These are phyloP conservation scores for Celoporthe dispersa DNA, from an alignment of 2,329 filamentous ascomycete species.

Conservation along the genomic window DNA sequence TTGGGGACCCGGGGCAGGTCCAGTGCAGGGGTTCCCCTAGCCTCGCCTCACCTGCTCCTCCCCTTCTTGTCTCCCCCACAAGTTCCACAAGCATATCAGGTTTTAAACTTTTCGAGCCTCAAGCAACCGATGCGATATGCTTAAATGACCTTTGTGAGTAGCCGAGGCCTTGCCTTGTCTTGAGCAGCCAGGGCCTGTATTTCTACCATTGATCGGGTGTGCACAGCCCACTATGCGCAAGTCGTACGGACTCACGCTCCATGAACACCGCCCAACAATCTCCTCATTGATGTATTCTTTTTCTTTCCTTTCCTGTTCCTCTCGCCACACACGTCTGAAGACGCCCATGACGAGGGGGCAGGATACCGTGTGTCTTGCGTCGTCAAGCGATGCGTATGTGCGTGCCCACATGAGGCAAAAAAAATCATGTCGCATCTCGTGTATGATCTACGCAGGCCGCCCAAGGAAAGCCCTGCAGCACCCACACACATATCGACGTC, in stretches of 20 bases:
- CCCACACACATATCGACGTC: background rate
- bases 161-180: background rate
- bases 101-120: slow-evolving; percentile 14
- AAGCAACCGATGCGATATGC: background rate
- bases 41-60: background rate
- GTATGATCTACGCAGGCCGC: slow-evolving; percentile 1
- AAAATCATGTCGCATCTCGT: background rate
- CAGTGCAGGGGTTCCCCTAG: too few species aligned
- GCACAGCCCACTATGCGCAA: background rate
- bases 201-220: background rate
- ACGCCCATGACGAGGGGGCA: background rate
- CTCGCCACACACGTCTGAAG: background rate
- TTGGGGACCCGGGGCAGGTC: background rate
- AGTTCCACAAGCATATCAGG: background rate
- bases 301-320: background rate
- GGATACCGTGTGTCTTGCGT: background rate
- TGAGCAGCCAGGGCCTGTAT: background rate
- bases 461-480: slow-evolving; percentile 1
- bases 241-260: too few species aligned
- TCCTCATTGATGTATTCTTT: background rate
- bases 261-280: background rate
- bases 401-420: background rate
- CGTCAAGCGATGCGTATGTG: background rate
- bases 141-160: background rate
- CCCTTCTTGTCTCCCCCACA: background rate